Conservation (phyloP, 78 protist genomes). For the Speleostelium caveatum region DNA sequence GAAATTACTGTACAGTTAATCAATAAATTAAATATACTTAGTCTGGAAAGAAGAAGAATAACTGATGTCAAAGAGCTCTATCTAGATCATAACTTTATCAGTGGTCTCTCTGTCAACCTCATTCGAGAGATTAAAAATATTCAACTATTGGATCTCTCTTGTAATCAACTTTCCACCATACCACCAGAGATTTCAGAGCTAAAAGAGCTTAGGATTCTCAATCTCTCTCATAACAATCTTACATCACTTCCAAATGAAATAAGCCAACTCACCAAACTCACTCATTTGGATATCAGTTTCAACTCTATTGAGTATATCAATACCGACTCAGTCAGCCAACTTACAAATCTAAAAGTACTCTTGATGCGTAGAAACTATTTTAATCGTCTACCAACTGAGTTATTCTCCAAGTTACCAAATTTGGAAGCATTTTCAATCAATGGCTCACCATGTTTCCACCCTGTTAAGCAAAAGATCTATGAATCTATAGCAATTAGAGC, state of each 20-base stretch:
- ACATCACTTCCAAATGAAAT: constrained; percentile 55
- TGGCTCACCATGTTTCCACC: constrained; percentile 77
- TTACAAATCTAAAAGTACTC: constrained; percentile 9
- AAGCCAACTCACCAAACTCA: constrained; percentile 17
- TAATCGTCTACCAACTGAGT: constrained; percentile 39
- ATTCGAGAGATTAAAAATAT: constrained; percentile 28
- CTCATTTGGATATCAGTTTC: constrained; percentile 70
- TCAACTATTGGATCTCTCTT: constrained; percentile 63
- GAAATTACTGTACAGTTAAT: constrained; percentile 41
- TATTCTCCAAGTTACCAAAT: background rate
- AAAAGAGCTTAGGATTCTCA: constrained; percentile 26
- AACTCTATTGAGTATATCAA: constrained; percentile 46
- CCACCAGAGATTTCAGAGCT: constrained; percentile 77
- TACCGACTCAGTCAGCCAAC: background rate
- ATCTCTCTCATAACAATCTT: constrained; percentile 69
- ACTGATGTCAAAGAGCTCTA: constrained; percentile 44
- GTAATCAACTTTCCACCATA: constrained; percentile 67
- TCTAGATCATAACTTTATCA: constrained; percentile 64
- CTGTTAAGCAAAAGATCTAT: constrained; percentile 39
- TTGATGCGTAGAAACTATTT: constrained; percentile 68
- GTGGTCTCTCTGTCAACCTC: constrained; percentile 9
- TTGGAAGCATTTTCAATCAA: constrained; percentile 57
- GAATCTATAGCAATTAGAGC: constrained; percentile 41
- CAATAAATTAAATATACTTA: constrained; percentile 26
- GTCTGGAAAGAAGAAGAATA: constrained; percentile 33